Percentiles rank a stretch among this genome's conserved stretches.
phyloP scores from a whole-genome alignment of 768 basidiomycete genomes.

The Suillus alpinus region DNA sequence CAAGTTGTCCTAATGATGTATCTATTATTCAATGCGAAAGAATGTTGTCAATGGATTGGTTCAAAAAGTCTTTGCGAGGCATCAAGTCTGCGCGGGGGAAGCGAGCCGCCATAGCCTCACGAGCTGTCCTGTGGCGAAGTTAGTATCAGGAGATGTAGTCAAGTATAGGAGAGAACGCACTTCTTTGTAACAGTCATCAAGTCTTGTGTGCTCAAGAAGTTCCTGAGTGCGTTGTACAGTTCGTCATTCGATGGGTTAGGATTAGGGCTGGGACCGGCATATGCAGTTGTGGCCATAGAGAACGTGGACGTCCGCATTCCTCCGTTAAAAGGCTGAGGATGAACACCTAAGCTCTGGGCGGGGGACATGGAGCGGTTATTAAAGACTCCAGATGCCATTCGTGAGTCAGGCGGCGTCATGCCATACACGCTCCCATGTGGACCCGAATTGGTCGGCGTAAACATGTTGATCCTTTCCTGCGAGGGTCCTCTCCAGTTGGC shows the following conservation, averaged over 20 bases:
- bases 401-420: slow-evolving; percentile 39
- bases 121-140: slow-evolving; percentile 44
- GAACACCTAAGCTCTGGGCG: slow-evolving; percentile 25
- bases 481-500: slow-evolving; percentile 25
- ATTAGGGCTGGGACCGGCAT: slow-evolving; percentile 48
- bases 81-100: slow-evolving; percentile 69
- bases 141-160: slow-evolving; percentile 1
- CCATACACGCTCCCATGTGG: slow-evolving; percentile 37
- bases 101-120: slow-evolving; percentile 57
- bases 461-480: slow-evolving; percentile 39
- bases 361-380: slow-evolving; percentile 33
- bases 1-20: background rate
- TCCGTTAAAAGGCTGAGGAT: slow-evolving; percentile 32
- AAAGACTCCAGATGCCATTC: slow-evolving; percentile 46
- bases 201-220: slow-evolving; percentile 63
- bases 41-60: slow-evolving; percentile 64
- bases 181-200: slow-evolving; percentile 73
- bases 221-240: slow-evolving; percentile 50
- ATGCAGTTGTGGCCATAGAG: slow-evolving; percentile 58
- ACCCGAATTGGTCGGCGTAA: slow-evolving; percentile 35
- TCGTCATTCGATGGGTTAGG: slow-evolving; percentile 62
- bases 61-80: slow-evolving; percentile 58
- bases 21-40: slow-evolving; percentile 48
- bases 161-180: slow-evolving; percentile 33
- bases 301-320: slow-evolving; percentile 49